phyloP scores from a whole-genome alignment of 805 yeast species.

The Sugiyamaella chiloensis region DNA sequence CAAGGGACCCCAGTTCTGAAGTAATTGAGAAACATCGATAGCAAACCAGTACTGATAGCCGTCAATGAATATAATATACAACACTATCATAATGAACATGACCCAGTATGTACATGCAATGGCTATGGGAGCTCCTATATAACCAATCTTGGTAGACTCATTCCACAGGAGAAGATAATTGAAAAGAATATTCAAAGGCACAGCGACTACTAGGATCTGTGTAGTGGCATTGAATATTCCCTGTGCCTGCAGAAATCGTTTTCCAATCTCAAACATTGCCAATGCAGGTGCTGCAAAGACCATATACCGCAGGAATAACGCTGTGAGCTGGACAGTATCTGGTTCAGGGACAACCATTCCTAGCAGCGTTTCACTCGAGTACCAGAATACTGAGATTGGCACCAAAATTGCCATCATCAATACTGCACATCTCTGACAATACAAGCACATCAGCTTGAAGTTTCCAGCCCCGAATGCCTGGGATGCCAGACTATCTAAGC shows the following conservation, averaged over 20 bases:
- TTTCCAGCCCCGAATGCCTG: slow-evolving; percentile 69
- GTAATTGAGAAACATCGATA: slow-evolving; percentile 31
- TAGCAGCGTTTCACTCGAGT: slow-evolving; percentile 41
- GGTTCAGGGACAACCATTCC: slow-evolving; percentile 45
- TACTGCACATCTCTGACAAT: slow-evolving; percentile 57
- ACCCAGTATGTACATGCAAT: slow-evolving; percentile 45
- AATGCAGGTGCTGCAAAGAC: slow-evolving; percentile 67
- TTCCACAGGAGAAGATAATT: slow-evolving; percentile 49
- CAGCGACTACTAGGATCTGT: slow-evolving; percentile 42
- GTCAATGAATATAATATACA: slow-evolving; percentile 35
- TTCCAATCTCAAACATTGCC: slow-evolving; percentile 65
- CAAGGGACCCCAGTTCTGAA: slow-evolving; percentile 55
- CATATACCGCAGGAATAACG: slow-evolving; percentile 50
- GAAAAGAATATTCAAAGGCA: slow-evolving; percentile 45
- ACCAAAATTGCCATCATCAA: slow-evolving; percentile 44
- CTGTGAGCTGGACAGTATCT: slow-evolving; percentile 52
- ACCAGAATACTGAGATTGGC: slow-evolving; percentile 36
- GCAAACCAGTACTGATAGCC: slow-evolving; percentile 42
- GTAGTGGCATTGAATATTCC: slow-evolving; percentile 53
- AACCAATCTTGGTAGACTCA: slow-evolving; percentile 45
- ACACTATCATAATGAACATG: slow-evolving; percentile 34
- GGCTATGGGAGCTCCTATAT: slow-evolving; percentile 52
- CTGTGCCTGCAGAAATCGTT: slow-evolving; percentile 54
- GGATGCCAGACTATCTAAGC: slow-evolving; percentile 66
- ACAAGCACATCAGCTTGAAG: slow-evolving; percentile 53